A percentile compares a stretch with the other conserved stretches of the same genome.
Evolutionary conservation across 2,329 filamentous ascomycete species (phyloP).

Genomic region (Periconia sp.): DNA sequence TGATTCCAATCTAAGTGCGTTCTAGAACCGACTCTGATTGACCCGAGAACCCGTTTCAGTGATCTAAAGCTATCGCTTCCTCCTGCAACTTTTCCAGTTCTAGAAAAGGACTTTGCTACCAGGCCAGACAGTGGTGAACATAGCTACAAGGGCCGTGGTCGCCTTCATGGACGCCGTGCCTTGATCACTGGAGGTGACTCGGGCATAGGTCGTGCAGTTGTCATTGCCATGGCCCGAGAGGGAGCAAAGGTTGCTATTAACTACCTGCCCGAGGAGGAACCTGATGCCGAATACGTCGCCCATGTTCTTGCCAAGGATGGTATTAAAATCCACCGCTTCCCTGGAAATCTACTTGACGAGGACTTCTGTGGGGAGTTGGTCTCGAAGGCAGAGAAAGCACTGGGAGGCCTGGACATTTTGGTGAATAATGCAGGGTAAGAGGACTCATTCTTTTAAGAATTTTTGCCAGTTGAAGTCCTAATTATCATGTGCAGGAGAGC

Average conservation of each 20-base stretch:
- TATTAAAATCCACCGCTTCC: slow-evolving; percentile 2
- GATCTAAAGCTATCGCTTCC: slow-evolving; percentile 6
- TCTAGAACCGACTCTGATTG: slow-evolving; percentile 3
- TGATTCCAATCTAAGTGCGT: too few relatives aligned
- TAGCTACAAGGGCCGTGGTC: slow-evolving; percentile 33
- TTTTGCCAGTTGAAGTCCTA: neutral
- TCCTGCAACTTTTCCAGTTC: slow-evolving; percentile 1
- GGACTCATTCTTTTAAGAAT: neutral
- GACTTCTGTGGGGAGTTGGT: slow-evolving; percentile 8
- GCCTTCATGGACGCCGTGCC: slow-evolving; percentile 29
- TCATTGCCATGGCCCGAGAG: slow-evolving; percentile 6
- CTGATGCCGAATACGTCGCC: slow-evolving; percentile 8
- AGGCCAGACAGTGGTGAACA: slow-evolving; percentile 4
- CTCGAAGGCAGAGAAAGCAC: slow-evolving; percentile 3
- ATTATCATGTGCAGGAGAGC: neutral
- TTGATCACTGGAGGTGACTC: slow-evolving; percentile 21
- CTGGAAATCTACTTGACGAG: slow-evolving; percentile 12
- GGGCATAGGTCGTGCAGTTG: slow-evolving; percentile 18
- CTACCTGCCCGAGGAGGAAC: slow-evolving; percentile 9
- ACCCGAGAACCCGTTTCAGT: slow-evolving; percentile 8
- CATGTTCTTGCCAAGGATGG: slow-evolving; percentile 7
- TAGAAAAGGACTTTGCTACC: slow-evolving; percentile 6
- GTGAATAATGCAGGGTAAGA: slow-evolving; percentile 15
- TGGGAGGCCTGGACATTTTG: slow-evolving; percentile 13
- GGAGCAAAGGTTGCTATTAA: slow-evolving; percentile 12